phyloP scores from a whole-genome alignment of 257 asterid genomes.

The Solanum appendiculatum region DNA sequence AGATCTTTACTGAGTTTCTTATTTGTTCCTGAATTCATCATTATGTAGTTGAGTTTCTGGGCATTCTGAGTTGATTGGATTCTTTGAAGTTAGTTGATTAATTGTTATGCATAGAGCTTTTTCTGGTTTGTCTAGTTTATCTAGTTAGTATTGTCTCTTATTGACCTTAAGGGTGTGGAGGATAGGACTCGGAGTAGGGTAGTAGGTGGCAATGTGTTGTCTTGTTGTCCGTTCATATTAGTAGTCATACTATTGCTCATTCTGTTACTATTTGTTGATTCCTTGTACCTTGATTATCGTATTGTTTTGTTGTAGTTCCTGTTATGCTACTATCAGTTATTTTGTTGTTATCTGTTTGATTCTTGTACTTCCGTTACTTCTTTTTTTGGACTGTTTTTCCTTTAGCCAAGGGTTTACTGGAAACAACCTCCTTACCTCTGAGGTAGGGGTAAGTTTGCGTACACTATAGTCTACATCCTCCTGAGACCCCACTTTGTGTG shows the following conservation, averaged over 20 bases:
- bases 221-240: neutral
- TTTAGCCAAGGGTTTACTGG: neutral
- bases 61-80: conserved; percentile 16
- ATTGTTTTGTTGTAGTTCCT: neutral
- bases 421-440: neutral
- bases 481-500: neutral
- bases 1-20: neutral
- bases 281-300: neutral
- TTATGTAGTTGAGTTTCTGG: conserved; percentile 2
- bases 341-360: neutral
- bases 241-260: neutral
- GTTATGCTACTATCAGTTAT: neutral
- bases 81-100: neutral
- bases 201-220: neutral
- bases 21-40: conserved; percentile 1
- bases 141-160: conserved; percentile 15
- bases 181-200: neutral
- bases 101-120: neutral
- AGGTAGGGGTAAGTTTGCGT: neutral
- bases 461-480: neutral
- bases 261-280: neutral
- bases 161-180: conserved; percentile 2
- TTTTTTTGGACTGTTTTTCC: neutral
- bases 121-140: neutral
- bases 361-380: neutral